Evolutionary conservation across 805 yeast genomes (phyloP), one percentile per base, ranked within the genome.

Genomic region (Priceomyces melissophilus): DNA sequence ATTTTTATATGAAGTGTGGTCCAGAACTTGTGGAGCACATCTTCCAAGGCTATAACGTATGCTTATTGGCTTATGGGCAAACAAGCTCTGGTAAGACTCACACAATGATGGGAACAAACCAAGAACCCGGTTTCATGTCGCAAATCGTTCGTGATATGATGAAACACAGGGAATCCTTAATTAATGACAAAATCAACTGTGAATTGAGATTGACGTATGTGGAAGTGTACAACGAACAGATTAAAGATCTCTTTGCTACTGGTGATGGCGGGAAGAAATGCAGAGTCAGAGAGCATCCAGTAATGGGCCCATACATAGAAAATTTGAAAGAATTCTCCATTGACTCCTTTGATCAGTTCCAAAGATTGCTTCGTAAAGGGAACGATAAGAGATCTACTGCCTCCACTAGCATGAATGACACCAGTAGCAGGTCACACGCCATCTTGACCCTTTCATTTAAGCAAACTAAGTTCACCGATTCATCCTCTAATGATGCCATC

Each of bases 381-480:
- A 76, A 76, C 43, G 50, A 47, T 10, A 63, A 67, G 45, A 66
- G 95, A 40, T 77, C 84, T 1, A 82, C 87, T 0, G 95, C 90
- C 0, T 61, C 84, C 2, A 87, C 95, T 0, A 71, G 74, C 34
- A 78, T 83, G 82, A 87, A 87, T 60, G 81, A 79, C 37, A 66
- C 71, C 14, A 82, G 90, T 30, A 82, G 90, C 1, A 68, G 96
- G 46, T 84, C 93, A 0, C 96, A 87, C 55, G 91, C 95, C 0
- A 84, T 87, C 1, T 73, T 86, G 43, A 81, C 87, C 0, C 57
- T 87, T 13, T 63, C 69, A 3, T 65, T 87, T 37, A 71, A 75
- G 43, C 91, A 84, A 50, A 81, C 80, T 13, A 61, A 62, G 34
- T 75, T 69, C 35, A 38, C 34, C 7, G 33, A 30, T 11, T 26